Evolutionary conservation across 352 stramenopile genomes (phyloP).

Genomic region (Phytophthora megakarya): DNA sequence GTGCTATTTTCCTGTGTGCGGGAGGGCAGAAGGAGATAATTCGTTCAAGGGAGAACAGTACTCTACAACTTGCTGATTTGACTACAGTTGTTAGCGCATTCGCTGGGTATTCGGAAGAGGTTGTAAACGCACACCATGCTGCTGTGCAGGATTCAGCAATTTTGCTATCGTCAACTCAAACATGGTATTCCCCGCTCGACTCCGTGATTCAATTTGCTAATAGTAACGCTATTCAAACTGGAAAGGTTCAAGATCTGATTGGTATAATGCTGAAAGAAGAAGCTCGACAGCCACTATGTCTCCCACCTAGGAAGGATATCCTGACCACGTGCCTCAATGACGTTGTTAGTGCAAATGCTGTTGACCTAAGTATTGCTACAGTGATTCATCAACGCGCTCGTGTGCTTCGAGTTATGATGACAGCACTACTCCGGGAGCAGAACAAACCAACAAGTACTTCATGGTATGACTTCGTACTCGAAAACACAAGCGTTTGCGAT

Average conservation of each 20-base stretch:
- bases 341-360: conserved; percentile 3
- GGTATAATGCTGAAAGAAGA: conserved; percentile 23
- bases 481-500: conserved; percentile 20
- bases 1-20: conserved; percentile 1
- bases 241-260: conserved; percentile 15
- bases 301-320: conserved; percentile 26
- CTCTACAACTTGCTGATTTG: conserved; percentile 1
- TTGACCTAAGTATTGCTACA: conserved; percentile 15
- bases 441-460: not conserved
- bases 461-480: conserved; percentile 28
- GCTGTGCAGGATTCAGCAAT: not conserved
- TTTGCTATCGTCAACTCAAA: conserved; percentile 1
- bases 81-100: conserved; percentile 8
- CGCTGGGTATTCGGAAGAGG: conserved; percentile 33
- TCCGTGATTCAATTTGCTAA: conserved; percentile 23
- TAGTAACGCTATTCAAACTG: conserved; percentile 7
- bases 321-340: conserved; percentile 25
- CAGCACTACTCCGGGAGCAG: conserved; percentile 24
- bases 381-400: conserved; percentile 26
- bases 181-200: conserved; percentile 7
- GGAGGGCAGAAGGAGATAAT: conserved; percentile 2
- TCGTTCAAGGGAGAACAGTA: not conserved
- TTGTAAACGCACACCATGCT: conserved; percentile 26
- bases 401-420: conserved; percentile 35
- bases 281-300: not conserved